Percentiles rank a stretch among this genome's conserved stretches.
These are phyloP conservation scores for Oropetium thomaeum DNA, from an alignment of 176 grass and related monocot genomes.

Conservation along the genomic window DNA sequence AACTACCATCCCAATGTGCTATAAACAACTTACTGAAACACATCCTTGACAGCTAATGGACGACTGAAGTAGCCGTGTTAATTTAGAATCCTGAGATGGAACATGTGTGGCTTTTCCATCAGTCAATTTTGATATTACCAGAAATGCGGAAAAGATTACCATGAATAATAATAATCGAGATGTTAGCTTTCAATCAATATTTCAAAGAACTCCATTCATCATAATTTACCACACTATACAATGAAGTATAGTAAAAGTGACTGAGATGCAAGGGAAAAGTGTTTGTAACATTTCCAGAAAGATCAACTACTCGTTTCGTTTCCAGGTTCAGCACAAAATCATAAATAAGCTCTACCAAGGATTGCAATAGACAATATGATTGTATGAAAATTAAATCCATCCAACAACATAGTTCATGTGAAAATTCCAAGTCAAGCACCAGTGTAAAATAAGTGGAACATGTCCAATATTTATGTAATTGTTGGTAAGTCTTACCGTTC, in stretches of 20 bases:
- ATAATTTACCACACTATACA: background rate
- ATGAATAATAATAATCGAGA: background rate
- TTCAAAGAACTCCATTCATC: background rate
- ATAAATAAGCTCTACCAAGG: too few species aligned
- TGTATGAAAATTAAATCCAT: background rate
- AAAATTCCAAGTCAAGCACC: conserved; percentile 1
- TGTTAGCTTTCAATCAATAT: background rate
- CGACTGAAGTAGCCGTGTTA: conserved; percentile 97
- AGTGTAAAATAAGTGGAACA: conserved; percentile 18
- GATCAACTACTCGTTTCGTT: background rate
- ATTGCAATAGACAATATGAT: background rate
- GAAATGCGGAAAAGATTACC: conserved; percentile 3
- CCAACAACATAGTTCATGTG: background rate
- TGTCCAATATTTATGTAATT: background rate
- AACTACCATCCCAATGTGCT: background rate
- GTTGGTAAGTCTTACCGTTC: conserved; percentile 58
- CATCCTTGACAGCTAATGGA: conserved; percentile 98
- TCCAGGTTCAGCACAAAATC: too few species aligned
- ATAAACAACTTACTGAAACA: conserved; percentile 75
- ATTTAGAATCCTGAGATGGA: conserved; percentile 96
- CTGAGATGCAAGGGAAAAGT: background rate
- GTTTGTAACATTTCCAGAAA: background rate
- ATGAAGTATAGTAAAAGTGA: background rate
- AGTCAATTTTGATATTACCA: conserved; percentile 98
- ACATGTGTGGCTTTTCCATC: conserved; percentile 94